Conservation (phyloP, 768 basidiomycete species). For the Tubosaeta brunneosetosa region DNA sequence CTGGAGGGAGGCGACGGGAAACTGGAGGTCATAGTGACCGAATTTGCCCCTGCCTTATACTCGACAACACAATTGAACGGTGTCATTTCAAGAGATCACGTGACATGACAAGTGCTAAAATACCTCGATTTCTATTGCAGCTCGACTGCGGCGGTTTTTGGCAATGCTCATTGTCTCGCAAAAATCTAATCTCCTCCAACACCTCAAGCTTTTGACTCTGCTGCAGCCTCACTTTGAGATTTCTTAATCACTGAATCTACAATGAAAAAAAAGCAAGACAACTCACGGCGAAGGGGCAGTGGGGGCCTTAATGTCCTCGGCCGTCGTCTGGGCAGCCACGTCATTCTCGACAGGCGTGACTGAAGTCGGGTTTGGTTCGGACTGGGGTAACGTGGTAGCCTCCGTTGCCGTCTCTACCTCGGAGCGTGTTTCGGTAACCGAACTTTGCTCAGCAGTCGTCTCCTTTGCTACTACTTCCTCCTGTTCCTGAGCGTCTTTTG, state of each 20-base stretch:
- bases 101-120: not conserved
- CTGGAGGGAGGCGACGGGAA: not conserved
- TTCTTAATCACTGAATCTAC: slow-evolving; percentile 3
- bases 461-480: slow-evolving; percentile 20
- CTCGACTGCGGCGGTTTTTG: not conserved
- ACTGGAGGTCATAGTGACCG: not conserved
- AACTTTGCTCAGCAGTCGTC: not conserved
- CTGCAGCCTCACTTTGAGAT: not conserved
- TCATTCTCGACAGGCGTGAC: not conserved
- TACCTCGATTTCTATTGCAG: not conserved
- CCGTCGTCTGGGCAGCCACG: slow-evolving; percentile 2
- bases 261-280: not conserved
- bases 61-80: not conserved
- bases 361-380: not conserved
- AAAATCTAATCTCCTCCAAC: slow-evolving; percentile 1
- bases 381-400: not conserved
- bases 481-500: slow-evolving; percentile 26
- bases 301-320: slow-evolving; percentile 2
- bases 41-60: not conserved
- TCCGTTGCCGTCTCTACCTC: not conserved
- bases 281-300: slow-evolving; percentile 18
- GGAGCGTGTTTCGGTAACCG: not conserved
- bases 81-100: not conserved
- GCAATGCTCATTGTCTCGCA: not conserved
- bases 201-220: slow-evolving; percentile 8